These are phyloP conservation scores for Macrolepiota albuminosa DNA, from an alignment of 768 basidiomycete species.

Conservation along the genomic window DNA sequence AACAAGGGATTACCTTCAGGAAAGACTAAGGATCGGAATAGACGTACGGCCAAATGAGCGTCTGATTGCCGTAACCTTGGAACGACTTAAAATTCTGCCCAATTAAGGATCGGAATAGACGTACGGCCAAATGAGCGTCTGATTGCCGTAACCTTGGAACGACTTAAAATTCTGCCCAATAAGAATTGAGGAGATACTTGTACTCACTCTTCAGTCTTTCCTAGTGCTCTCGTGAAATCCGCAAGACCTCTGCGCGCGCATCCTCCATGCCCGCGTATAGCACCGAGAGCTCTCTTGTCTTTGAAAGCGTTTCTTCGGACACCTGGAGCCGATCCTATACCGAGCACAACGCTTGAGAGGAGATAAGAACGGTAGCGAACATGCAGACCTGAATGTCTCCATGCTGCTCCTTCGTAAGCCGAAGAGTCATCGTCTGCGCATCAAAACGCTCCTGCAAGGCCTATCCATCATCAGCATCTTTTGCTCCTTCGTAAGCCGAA, in stretches of 20 bases:
- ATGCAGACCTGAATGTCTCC: no score
- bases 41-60: constrained; percentile 8
- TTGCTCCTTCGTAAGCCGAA: no score
- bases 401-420: no score
- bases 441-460: no score
- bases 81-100: not conserved
- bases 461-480: no score
- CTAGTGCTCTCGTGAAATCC: not conserved
- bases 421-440: no score
- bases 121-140: no score
- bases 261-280: not conserved
- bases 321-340: constrained; percentile 16
- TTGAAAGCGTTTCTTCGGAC: constrained; percentile 8
- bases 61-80: constrained; percentile 2
- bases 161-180: no score
- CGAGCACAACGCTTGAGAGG: no score
- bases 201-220: constrained; percentile 1
- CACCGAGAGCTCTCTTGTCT: not conserved
- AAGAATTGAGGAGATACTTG: not conserved
- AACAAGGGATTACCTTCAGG: not conserved
- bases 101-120: not conserved
- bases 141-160: no score
- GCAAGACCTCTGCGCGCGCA: not conserved
- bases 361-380: no score
- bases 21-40: not conserved